Conservation (phyloP, 352 stramenopile species). For the Pythium brachiatum region DNA sequence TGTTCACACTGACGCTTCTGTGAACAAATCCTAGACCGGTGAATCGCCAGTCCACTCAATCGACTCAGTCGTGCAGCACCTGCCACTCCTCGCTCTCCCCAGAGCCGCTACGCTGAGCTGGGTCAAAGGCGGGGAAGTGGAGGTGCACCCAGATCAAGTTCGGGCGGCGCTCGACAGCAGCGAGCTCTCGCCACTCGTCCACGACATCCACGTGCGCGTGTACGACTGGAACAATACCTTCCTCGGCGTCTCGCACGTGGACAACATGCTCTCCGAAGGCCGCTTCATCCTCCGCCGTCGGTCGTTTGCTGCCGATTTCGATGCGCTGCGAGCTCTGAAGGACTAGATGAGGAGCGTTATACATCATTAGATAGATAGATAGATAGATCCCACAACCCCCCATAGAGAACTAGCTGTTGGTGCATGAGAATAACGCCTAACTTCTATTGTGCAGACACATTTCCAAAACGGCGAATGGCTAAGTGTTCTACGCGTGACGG, state of each 20-base stretch:
- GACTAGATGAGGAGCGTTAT: too few species aligned
- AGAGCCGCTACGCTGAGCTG: conserved; percentile 35
- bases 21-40: conserved; percentile 23
- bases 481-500: not conserved
- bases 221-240: conserved; percentile 39
- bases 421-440: not conserved
- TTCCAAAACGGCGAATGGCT: too few species aligned
- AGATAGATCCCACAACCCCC: not conserved
- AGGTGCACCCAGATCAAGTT: conserved; percentile 33
- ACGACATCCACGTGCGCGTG: conserved; percentile 49
- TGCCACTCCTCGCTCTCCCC: conserved; percentile 44
- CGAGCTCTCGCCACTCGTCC: conserved; percentile 23
- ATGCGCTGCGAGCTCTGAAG: not conserved
- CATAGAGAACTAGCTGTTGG: not conserved
- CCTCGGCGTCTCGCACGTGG: conserved; percentile 59
- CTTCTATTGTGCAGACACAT: not conserved
- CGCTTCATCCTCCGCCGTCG: conserved; percentile 62
- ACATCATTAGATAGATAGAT: not conserved
- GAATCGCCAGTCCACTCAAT: conserved; percentile 47
- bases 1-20: too few species aligned
- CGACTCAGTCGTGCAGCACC: conserved; percentile 54
- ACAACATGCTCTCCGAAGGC: conserved; percentile 25
- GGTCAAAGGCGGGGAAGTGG: conserved; percentile 44
- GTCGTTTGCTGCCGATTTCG: conserved; percentile 36
- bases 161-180: conserved; percentile 7